Evolutionary conservation across 805 yeast genomes (phyloP).

Genomic region (Candida chilensis): DNA sequence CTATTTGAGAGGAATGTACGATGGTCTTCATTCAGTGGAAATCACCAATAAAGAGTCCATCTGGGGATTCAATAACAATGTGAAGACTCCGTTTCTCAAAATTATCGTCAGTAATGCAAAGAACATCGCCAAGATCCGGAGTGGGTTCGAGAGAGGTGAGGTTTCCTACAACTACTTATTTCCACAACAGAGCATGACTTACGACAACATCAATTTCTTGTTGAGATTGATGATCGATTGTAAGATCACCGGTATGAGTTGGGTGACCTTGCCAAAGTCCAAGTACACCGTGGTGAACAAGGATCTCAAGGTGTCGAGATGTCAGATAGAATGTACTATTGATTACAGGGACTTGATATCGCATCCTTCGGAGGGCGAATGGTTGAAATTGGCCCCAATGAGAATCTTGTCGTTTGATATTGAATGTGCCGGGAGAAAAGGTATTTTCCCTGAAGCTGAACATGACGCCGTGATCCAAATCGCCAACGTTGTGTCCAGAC

Average conservation of each 20-base stretch:
- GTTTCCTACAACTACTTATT: slow-evolving; percentile 56
- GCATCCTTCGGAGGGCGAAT: slow-evolving; percentile 88
- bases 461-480: slow-evolving; percentile 94
- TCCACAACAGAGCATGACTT: slow-evolving; percentile 56
- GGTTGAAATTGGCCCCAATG: slow-evolving; percentile 88
- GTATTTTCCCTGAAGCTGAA: slow-evolving; percentile 92
- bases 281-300: slow-evolving; percentile 45
- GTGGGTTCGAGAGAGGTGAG: slow-evolving; percentile 80
- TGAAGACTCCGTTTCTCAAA: slow-evolving; percentile 71
- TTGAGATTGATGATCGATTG: slow-evolving; percentile 89
- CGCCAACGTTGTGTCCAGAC: slow-evolving; percentile 84
- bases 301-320: slow-evolving; percentile 46
- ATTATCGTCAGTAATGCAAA: slow-evolving; percentile 59
- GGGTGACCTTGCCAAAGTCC: slow-evolving; percentile 83
- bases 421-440: slow-evolving; percentile 97
- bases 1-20: slow-evolving; percentile 37
- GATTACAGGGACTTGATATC: slow-evolving; percentile 61
- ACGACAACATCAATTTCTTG: slow-evolving; percentile 83
- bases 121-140: slow-evolving; percentile 58
- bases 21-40: slow-evolving; percentile 58
- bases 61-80: slow-evolving; percentile 87
- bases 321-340: slow-evolving; percentile 78
- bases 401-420: slow-evolving; percentile 93
- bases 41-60: slow-evolving; percentile 70
- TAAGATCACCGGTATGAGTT: slow-evolving; percentile 90